Base-by-base conservation (phyloP, 768 basidiomycete species). In the Boletus coccyginus region DNA sequence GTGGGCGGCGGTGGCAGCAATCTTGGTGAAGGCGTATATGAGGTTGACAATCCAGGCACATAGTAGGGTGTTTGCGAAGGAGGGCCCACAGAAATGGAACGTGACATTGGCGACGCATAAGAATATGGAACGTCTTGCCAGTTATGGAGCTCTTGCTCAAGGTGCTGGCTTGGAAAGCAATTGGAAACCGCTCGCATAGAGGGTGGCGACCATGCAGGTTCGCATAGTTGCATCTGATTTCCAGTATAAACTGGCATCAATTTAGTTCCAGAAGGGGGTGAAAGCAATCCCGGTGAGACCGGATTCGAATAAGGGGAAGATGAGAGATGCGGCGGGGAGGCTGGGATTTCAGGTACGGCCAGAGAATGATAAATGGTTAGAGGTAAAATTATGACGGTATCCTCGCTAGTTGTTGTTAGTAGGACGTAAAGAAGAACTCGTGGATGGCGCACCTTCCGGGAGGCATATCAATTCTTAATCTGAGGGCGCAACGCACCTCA, bases 401-500 rank as follows among this genome's bases (percentile, higher is more conserved):
- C 88, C 69, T 89, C 90, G 62, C 91, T 93, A 61, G 10, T 17
- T 40, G 45, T 27, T 14, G 21, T 66, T 48, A 48, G 53, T 58
- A 59, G 47, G 41, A 56, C 38, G 48, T 40, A 40, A 55, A 46
- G 41, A 46, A 44, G 38, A 50, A 55, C 43, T 42, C 12, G 55
- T 45, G 45, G 52, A 53, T 58, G 35, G 71, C 78, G 48, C 61
- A 90, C 90, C 81, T 86, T 66, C 84, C 87, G 41, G 86, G 71
- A 35, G 62, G n/a, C 84, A 90, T 86, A n/a, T 74, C 74, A 49
- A 92, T 76, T 66, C 77, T 85, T 50, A 92, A 72, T 27, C 73
- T 75, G n/a, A 91, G 74, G 14, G 78, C 70, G 58, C 87, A 88
- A 43, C 79, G 75, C 31, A 93, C 80, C 65, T 88, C 86, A 55